phyloP scores from a whole-genome alignment of 2,329 filamentous ascomycete species.

The Rugonectria rugulosa region DNA sequence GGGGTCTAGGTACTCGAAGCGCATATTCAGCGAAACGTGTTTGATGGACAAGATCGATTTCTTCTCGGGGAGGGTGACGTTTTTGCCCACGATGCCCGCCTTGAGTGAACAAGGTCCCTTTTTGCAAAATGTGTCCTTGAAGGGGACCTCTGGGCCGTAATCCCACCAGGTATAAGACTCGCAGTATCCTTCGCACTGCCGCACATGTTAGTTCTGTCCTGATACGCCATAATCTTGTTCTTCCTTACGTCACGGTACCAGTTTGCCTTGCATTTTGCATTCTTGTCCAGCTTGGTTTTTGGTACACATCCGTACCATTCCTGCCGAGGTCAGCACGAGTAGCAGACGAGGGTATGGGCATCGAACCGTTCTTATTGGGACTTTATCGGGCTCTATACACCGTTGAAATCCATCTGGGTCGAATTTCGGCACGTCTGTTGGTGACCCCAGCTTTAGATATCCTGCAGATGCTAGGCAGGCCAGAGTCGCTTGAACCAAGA shows the following conservation, averaged over 20 bases:
- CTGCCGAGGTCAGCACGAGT: not conserved
- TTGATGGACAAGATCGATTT: not conserved
- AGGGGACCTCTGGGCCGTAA: constrained; percentile 8
- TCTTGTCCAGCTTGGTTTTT: not conserved
- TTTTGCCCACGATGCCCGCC: not conserved
- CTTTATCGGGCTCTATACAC: not conserved
- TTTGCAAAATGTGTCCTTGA: not conserved
- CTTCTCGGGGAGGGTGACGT: not conserved
- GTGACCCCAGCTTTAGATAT: no score
- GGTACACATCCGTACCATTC: not conserved
- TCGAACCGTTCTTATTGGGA: not conserved
- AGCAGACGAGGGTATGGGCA: not conserved
- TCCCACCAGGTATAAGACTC: constrained; percentile 3
- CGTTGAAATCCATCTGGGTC: no score
- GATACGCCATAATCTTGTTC: not conserved
- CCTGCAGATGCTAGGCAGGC: no score
- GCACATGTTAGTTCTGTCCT: not conserved
- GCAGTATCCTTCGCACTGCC: constrained; percentile 11
- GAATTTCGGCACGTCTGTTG: no score
- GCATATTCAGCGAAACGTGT: not conserved
- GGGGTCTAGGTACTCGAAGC: not conserved
- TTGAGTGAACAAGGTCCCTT: not conserved
- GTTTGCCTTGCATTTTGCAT: not conserved
- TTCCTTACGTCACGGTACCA: not conserved
- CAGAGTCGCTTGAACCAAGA: no score